Evolutionary conservation across 1,284 basidiomycete species (phyloP).

Genomic region (Cryptococcus sp.): DNA sequence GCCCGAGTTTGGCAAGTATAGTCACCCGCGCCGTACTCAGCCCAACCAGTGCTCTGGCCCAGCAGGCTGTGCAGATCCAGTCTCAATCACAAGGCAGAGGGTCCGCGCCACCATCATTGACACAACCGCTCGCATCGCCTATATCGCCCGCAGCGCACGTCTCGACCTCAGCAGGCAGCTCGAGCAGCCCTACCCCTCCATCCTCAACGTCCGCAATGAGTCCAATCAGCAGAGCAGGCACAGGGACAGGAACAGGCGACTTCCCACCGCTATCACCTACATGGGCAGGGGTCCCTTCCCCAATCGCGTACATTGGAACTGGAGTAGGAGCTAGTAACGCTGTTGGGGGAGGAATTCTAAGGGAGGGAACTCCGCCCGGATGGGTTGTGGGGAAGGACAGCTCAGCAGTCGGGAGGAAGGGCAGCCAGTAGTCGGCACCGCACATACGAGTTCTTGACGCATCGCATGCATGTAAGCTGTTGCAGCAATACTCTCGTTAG

Average conservation of each 20-base stretch:
- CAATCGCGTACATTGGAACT: background rate
- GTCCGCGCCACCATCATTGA: too few species aligned
- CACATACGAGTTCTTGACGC: too few species aligned
- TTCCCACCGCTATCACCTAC: conserved; percentile 14
- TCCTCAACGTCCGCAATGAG: background rate
- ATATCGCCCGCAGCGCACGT: background rate
- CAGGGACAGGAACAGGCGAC: background rate
- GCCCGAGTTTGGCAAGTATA: conserved; percentile 50
- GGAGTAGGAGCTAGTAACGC: background rate
- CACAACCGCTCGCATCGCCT: background rate
- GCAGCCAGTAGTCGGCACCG: background rate
- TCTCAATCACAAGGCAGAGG: background rate
- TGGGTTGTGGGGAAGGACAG: background rate
- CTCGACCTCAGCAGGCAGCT: background rate
- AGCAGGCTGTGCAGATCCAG: background rate
- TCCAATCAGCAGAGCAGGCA: background rate
- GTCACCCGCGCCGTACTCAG: conserved; percentile 50
- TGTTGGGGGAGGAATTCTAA: background rate
- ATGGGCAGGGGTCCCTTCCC: conserved; percentile 3
- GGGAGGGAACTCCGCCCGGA: conserved; percentile 11
- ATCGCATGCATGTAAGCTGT: too few species aligned
- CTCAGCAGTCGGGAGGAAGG: background rate
- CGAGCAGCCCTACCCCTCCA: background rate
- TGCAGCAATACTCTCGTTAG: too few species aligned
- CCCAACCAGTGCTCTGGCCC: conserved; percentile 36